Base-by-base conservation (phyloP, 192 early-diverging fungal species). In the Dissophora ornata region DNA sequence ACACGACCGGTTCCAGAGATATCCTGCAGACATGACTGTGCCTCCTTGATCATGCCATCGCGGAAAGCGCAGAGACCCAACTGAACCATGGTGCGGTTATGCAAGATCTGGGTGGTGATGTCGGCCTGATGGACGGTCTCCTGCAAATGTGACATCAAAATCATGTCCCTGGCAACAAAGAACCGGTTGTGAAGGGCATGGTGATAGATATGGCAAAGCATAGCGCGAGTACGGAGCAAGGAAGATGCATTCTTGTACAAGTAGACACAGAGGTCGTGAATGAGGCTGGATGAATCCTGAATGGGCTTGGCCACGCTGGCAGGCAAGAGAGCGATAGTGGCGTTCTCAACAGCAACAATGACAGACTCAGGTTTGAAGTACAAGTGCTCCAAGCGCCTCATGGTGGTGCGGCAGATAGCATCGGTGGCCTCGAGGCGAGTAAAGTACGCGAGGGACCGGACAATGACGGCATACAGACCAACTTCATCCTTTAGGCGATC, bases 91-190 rank as follows among this genome's bases (percentile, higher is more conserved):
- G 96, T 89, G 44, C 98, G 92, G 88, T 99, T 99, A 85, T 93
- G 96, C 49, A 99, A 85, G 47, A 97, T 94, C 84, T 98, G 96
- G 25, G 95, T 98, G 51, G 84, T 83, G 55, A 98, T 81, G 68
- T 99, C 98, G 24, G 91, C 93, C 74, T 91, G 89, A 29, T 89
- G 87, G 56, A 96, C 91, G 62, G 87, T 90, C 68, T 99, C 98
- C 84, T 99, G 98, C 48, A 99, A 86, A 79, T 97, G 95, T 22
- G 97, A 98, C 98, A 98, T 98, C 71, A 98, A 89, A 44, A 99
- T 83, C 86, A 98, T 87, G 67, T 99, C 96, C 78, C 96, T 90
- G 13, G 98, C 97, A 36, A 87, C 77, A 79, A 95, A 87, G 89
- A 93, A 99, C 30, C 93, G 88, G 84, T 97, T 94, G 82, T 98